Percentiles rank a stretch among this genome's conserved stretches.
Conservation (phyloP, 2,329 filamentous ascomycete species). For the Ophioceras dolichostomum region DNA sequence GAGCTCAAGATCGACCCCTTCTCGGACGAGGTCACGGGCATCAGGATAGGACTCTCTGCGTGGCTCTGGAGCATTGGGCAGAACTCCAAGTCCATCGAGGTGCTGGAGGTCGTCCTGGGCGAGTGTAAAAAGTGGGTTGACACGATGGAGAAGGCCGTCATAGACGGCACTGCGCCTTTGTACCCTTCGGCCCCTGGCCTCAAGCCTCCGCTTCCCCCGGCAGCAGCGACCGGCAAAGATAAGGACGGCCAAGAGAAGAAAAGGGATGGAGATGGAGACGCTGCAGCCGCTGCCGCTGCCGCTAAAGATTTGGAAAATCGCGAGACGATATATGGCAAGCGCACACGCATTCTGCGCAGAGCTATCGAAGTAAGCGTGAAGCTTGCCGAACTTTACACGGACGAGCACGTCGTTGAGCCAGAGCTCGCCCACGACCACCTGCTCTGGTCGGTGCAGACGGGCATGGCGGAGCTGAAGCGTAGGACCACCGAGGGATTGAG, state of each 20-base stretch:
- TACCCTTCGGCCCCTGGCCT: neutral
- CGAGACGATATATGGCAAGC: constrained; percentile 42
- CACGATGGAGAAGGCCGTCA: constrained; percentile 35
- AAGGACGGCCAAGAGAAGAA: constrained; percentile 2
- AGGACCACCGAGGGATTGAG: constrained; percentile 56
- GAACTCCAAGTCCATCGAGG: constrained; percentile 57
- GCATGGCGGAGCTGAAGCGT: constrained; percentile 60
- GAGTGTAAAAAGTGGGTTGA: constrained; percentile 56
- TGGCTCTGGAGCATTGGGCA: constrained; percentile 70
- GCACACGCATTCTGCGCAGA: constrained; percentile 60
- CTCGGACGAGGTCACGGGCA: constrained; percentile 80
- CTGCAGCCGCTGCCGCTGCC: constrained; percentile 8
- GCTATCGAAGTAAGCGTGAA: constrained; percentile 69
- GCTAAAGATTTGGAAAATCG: constrained; percentile 4
- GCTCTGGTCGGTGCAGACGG: constrained; percentile 70
- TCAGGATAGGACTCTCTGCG: constrained; percentile 69
- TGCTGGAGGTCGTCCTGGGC: constrained; percentile 62
- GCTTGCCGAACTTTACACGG: constrained; percentile 70
- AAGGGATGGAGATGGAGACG: neutral
- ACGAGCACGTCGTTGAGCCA: constrained; percentile 60
- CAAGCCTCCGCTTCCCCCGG: neutral
- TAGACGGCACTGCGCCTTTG: constrained; percentile 30
- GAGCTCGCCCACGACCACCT: constrained; percentile 65
- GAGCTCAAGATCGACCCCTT: constrained; percentile 74
- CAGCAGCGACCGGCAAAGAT: neutral